Conservation (phyloP, 805 yeast species). For the Candida coquimbonensis region DNA sequence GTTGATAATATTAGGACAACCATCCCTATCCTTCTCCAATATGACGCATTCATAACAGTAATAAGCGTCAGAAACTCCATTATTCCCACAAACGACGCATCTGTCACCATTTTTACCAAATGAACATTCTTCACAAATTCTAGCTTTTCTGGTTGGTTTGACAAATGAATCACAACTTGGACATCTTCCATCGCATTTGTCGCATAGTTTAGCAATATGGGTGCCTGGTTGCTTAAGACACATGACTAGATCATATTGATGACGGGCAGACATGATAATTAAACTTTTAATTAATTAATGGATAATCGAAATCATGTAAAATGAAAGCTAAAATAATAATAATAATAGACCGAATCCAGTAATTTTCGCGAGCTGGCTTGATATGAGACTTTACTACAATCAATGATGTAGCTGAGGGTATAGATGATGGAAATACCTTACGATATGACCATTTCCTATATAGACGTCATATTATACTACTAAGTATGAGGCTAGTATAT, state of each 20-base stretch:
- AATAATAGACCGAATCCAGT: too few species aligned
- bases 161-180: constrained; percentile 87
- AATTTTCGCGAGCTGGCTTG: too few species aligned
- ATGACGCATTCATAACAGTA: constrained; percentile 83
- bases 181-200: constrained; percentile 85
- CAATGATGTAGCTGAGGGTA: neutral
- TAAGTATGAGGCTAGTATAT: too few species aligned
- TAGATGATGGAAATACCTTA: neutral
- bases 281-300: too few species aligned
- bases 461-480: too few species aligned
- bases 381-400: neutral
- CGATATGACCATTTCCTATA: too few species aligned
- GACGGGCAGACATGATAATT: constrained; percentile 61
- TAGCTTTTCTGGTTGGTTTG: constrained; percentile 56
- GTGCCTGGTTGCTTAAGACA: constrained; percentile 85
- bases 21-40: constrained; percentile 77
- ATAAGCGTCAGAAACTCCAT: constrained; percentile 62
- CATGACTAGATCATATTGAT: constrained; percentile 76
- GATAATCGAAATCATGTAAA: too few species aligned
- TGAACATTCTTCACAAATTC: constrained; percentile 82
- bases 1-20: constrained; percentile 82
- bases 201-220: constrained; percentile 62
- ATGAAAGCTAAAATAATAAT: too few species aligned
- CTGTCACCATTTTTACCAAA: constrained; percentile 55
- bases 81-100: constrained; percentile 75